Base-by-base conservation (phyloP, 1,139 yeast genomes). In the Debaryomycetaceae sp. region DNA sequence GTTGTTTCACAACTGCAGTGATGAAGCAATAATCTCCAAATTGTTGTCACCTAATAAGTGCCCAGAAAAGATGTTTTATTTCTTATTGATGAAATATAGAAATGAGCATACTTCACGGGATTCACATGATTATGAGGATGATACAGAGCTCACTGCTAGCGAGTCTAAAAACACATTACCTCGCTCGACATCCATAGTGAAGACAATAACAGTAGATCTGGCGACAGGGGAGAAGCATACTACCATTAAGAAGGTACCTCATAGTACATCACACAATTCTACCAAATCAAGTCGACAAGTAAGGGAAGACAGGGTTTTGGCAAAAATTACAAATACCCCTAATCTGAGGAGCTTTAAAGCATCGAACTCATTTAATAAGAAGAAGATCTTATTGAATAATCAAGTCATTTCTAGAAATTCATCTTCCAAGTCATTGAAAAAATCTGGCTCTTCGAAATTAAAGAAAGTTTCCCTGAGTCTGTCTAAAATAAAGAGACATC, bases 11-110 rank as follows among this genome's bases (percentile, higher is more conserved):
- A 96, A 96, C 41, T 87, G 89, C 46, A 75, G 81, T 36, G 80
- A 80, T 46, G 75, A 79, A 17, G 66, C 77, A 9, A 81, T 93
- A 35, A 68, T 87, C 35, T 65, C 78, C 6, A 78, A 82, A 47
- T 71, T 93, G 38, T 55, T 85, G 41, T 72, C 83, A 2, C 72
- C 80, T 0, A 79, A 72, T 27, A 78, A 82, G 44, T 86, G 85
- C 52, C 81, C 95, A 1, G 99, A 95, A 58, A 95, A 93, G 69
- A 82, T 93, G 45, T 93, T 93, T 56, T 95, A 93, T 65, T 85
- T 89, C 49, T 69, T 95, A 46, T 71, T 93, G 49, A 72, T 85
- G 72, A 84, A 88, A 57, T 93, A 93, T 63, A 79, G 97, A 53
- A 87, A 85, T 55, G 95, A 86, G 49, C 96, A 88, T 60, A 56